These are phyloP conservation scores for Oryza nivara DNA, from an alignment of 176 grass and related monocot species.

Conservation along the genomic window DNA sequence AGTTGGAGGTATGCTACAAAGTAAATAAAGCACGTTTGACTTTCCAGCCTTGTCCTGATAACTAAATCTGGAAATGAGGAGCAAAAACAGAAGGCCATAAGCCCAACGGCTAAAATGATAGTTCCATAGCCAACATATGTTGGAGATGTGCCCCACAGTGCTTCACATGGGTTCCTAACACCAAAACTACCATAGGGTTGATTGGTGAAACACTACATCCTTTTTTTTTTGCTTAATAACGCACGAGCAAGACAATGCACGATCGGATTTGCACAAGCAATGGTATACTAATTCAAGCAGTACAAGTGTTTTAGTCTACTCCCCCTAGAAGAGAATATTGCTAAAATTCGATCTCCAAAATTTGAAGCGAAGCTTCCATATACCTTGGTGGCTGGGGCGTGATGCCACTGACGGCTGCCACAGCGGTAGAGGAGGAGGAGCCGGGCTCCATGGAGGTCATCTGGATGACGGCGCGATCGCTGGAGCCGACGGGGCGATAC, in stretches of 20 bases:
- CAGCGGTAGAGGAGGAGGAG: constrained; percentile 34
- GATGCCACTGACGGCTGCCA: neutral
- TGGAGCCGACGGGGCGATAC: constrained; percentile 51
- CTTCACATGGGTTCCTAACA: neutral
- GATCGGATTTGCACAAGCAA: neutral
- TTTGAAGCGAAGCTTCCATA: neutral
- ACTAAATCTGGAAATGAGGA: no score
- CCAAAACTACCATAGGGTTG: neutral
- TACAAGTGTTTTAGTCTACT: neutral
- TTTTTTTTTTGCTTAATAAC: neutral
- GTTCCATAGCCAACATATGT: neutral
- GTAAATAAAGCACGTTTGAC: neutral
- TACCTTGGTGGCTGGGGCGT: constrained; percentile 59
- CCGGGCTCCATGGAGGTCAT: constrained; percentile 74
- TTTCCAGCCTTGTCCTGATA: neutral
- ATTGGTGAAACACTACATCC: neutral
- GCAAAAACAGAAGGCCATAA: neutral
- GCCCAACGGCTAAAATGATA: constrained; percentile 34
- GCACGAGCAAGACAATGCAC: constrained; percentile 23
- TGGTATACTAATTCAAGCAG: neutral
- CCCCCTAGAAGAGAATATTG: no score
- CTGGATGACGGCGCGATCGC: constrained; percentile 65
- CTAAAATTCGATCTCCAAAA: neutral
- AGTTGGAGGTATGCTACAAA: constrained; percentile 1
- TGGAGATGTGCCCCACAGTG: neutral